phyloP scores from a whole-genome alignment of 2,329 filamentous ascomycete species.

The Xylariaceae sp. region DNA sequence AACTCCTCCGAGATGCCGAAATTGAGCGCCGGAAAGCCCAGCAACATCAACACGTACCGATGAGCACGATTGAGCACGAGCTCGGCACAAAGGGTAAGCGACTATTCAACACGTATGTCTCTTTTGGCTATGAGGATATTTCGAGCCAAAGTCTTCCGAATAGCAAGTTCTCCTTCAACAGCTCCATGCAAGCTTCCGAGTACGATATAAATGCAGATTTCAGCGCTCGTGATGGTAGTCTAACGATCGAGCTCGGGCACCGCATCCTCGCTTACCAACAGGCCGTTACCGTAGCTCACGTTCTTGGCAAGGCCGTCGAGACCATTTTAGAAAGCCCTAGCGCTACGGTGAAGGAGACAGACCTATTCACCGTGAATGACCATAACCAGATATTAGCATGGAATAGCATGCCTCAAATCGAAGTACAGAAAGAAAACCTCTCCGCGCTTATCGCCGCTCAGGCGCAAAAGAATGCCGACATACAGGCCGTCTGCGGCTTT shows the following conservation, averaged over 20 bases:
- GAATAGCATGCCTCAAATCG: conserved; percentile 53
- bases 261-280: conserved; percentile 52
- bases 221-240: conserved; percentile 49
- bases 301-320: conserved; percentile 60
- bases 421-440: conserved; percentile 50
- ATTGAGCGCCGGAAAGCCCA: conserved; percentile 37
- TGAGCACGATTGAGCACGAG: conserved; percentile 55
- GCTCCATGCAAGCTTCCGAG: conserved; percentile 52
- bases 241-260: conserved; percentile 54
- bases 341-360: conserved; percentile 52
- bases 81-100: conserved; percentile 49
- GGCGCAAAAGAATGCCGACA: conserved; percentile 47
- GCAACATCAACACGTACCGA: conserved; percentile 53
- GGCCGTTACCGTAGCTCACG: conserved; percentile 55
- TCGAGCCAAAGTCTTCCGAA: conserved; percentile 34
- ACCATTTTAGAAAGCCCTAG: conserved; percentile 52
- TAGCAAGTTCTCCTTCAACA: conserved; percentile 46
- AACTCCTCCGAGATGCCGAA: conserved; percentile 38
- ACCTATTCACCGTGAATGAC: conserved; percentile 63
- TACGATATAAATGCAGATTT: conserved; percentile 55
- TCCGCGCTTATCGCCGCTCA: conserved; percentile 54
- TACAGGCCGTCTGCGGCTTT: conserved; percentile 43
- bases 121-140: conserved; percentile 51
- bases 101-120: conserved; percentile 60
- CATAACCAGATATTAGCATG: conserved; percentile 61